Conservation (phyloP, 2,329 filamentous ascomycete genomes). For the Diaporthe humulicola region DNA sequence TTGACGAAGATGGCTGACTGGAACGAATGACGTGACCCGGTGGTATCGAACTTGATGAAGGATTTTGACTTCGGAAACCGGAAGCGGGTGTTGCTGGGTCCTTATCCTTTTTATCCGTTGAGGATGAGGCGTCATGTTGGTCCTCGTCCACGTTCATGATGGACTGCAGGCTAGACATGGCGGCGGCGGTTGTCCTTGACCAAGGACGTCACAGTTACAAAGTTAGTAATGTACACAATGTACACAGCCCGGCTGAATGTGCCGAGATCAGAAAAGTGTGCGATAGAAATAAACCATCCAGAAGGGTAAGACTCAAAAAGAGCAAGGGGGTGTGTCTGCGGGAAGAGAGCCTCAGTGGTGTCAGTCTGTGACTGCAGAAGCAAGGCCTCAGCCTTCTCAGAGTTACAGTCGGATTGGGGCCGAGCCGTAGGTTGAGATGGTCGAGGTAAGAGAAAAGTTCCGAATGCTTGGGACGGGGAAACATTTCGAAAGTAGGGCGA, state of each 20-base stretch:
- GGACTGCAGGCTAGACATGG: constrained; percentile 68
- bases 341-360: constrained; percentile 39
- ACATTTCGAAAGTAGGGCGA: constrained; percentile 51
- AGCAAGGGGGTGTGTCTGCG: constrained; percentile 42
- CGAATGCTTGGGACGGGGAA: constrained; percentile 53
- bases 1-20: constrained; percentile 47
- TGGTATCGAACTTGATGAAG: constrained; percentile 51
- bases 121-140: constrained; percentile 52
- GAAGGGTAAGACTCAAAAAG: constrained; percentile 43
- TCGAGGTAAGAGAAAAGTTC: constrained; percentile 48
- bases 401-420: constrained; percentile 47
- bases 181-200: constrained; percentile 54
- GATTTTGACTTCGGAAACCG: constrained; percentile 51
- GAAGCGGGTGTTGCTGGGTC: constrained; percentile 54
- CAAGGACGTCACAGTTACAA: constrained; percentile 57
- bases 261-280: constrained; percentile 49
- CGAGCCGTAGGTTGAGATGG: constrained; percentile 45
- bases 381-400: constrained; percentile 54
- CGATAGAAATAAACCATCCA: constrained; percentile 50
- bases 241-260: constrained; percentile 60
- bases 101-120: constrained; percentile 59
- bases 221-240: constrained; percentile 58
- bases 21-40: constrained; percentile 56
- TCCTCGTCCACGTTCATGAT: constrained; percentile 70
- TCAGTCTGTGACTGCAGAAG: constrained; percentile 40